Evolutionary conservation across 164 flowering plant species (phyloP).

Genomic region (Sedum album): DNA sequence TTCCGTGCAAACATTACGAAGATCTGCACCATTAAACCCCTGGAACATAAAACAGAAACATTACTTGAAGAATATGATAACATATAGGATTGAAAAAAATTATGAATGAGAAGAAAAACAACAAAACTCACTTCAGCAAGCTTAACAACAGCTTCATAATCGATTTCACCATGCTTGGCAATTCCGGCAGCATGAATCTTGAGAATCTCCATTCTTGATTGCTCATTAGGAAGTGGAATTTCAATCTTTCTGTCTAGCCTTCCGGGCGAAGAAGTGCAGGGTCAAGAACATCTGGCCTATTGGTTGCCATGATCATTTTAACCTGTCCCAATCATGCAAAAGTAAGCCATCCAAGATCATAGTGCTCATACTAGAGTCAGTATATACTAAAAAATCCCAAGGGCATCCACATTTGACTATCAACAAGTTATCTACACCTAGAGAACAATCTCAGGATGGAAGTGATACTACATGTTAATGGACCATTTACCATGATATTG

Average conservation of each 20-base stretch:
- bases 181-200: conserved; percentile 93
- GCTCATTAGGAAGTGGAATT: conserved; percentile 90
- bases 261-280: conserved; percentile 95
- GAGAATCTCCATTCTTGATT: conserved; percentile 82
- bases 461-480: background rate
- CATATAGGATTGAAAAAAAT: background rate
- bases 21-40: conserved; percentile 99
- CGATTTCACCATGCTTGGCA: conserved; percentile 92
- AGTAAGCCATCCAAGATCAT: background rate
- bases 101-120: background rate
- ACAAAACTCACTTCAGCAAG: conserved; percentile 69
- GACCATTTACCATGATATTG: background rate
- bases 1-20: conserved; percentile 91
- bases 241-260: conserved; percentile 85
- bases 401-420: background rate
- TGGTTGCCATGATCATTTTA: conserved; percentile 96
- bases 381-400: background rate
- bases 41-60: conserved; percentile 12
- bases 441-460: background rate
- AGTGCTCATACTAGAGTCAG: background rate
- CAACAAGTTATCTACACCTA: background rate
- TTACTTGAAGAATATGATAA: background rate
- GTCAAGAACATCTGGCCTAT: conserved; percentile 91
- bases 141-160: conserved; percentile 91
- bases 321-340: conserved; percentile 33